A percentile compares a stretch with the other conserved stretches of the same genome.
Conservation (phyloP, 345 rosid genomes). For the Moricandia moricandioides region DNA sequence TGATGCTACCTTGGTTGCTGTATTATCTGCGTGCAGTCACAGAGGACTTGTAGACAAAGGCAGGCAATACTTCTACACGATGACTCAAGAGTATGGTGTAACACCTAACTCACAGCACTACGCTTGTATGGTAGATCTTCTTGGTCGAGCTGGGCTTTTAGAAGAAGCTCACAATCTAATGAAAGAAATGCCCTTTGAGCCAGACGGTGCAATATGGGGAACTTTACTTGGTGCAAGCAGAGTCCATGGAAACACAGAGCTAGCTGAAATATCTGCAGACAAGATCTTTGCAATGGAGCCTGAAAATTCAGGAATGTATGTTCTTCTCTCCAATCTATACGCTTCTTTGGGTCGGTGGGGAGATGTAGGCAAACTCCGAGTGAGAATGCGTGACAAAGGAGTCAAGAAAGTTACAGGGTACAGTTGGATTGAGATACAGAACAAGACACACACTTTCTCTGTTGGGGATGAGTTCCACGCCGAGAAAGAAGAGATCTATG, state of each 20-base stretch:
- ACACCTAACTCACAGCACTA: constrained; percentile 57
- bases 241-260: constrained; percentile 57
- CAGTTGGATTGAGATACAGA: constrained; percentile 73
- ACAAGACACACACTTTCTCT: constrained; percentile 57
- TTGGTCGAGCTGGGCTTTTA: constrained; percentile 67
- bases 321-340: constrained; percentile 67
- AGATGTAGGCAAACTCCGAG: constrained; percentile 59
- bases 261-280: constrained; percentile 64
- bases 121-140: constrained; percentile 75
- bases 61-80: constrained; percentile 47
- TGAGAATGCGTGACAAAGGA: constrained; percentile 60
- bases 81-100: constrained; percentile 55
- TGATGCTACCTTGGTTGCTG: constrained; percentile 62
- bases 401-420: constrained; percentile 62
- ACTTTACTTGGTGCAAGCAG: constrained; percentile 79
- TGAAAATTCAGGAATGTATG: constrained; percentile 68
- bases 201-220: constrained; percentile 80
- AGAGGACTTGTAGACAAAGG: constrained; percentile 62
- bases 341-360: constrained; percentile 68
- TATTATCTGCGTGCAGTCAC: constrained; percentile 71
- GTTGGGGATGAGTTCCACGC: constrained; percentile 60
- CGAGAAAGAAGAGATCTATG: constrained; percentile 53
- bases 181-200: constrained; percentile 57
- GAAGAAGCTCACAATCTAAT: constrained; percentile 60
- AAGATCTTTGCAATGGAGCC: constrained; percentile 62